Evolutionary conservation across 805 yeast species (phyloP), one percentile per base, ranked within the genome.

Genomic region (Zygosaccharomyces siamensis): DNA sequence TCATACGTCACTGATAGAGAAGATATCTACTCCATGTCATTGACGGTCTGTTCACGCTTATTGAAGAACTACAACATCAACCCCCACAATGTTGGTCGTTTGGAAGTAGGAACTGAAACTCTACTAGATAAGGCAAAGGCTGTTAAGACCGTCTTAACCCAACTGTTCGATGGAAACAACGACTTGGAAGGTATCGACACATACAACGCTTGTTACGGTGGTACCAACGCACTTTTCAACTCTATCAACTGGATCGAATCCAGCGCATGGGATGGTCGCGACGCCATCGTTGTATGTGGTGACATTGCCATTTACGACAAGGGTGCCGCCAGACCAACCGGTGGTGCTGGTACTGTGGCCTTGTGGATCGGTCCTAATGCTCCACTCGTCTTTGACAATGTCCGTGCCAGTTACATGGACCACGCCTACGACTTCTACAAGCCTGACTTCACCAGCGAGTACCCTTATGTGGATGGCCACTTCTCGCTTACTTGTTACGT

Each of bases 251-350:
- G 99, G 98, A 72, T 93, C 57, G 97, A 93, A 74, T 88, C 97
- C 28, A 81, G 88, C 26, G 78, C 92, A 39, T 93, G 99, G 99
- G 99, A 93, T 66, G 99, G 99, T 55, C 83, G 98, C 71, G 89
- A 92, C 64, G 98, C 98, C 48, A 80, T 93, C 62, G 99, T 92
- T 48, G 96, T 92, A 20, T 83, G 93, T 67, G 98, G 97, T 72
- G 99, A 93, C 72, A 93, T 93, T 70, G 99, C 99, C 65, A 84
- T 93, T 59, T 93, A 93, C 72, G 89, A 90, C 62, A 81, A 90
- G 74, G 99, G 99, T 68, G 85, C 95, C 33, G 99, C 99, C 49
- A 85, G 99, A 78, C 99, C 99, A 66, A 93, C 99, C 46, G 99
- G 99, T 70, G 99, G 99, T 75, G 97, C 95, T 47, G 99, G 99